phyloP scores from a whole-genome alignment of 257 asterid genomes.

The Nicotiana benthamiana region DNA sequence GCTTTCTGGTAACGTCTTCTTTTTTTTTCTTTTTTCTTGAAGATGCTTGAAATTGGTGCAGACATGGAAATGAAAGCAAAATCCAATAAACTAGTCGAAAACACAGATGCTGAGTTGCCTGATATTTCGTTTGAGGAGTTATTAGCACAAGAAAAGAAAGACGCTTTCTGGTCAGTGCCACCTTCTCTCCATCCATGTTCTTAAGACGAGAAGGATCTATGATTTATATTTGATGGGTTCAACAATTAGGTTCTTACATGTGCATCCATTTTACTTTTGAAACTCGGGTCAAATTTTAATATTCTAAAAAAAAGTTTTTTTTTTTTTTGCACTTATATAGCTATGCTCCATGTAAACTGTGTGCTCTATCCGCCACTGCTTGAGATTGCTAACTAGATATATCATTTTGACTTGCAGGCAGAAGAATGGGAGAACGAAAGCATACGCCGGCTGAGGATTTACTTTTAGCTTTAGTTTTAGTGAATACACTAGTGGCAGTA shows the following conservation, averaged over 20 bases:
- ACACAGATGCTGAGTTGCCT: slow-evolving; percentile 30
- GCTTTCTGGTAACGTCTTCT: neutral
- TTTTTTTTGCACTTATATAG: no score
- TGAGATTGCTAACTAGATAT: neutral
- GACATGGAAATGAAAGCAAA: slow-evolving; percentile 47
- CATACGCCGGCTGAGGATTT: slow-evolving; percentile 28
- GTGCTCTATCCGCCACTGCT: no score
- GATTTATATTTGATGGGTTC: no score
- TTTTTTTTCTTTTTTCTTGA: slow-evolving; percentile 3
- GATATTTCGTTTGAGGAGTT: slow-evolving; percentile 83
- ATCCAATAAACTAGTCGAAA: slow-evolving; percentile 29
- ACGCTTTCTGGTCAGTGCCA: slow-evolving; percentile 53
- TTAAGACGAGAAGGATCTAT: no score
- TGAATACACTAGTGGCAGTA: slow-evolving; percentile 16
- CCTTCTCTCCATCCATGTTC: neutral
- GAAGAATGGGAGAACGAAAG: slow-evolving; percentile 46
- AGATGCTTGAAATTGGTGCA: slow-evolving; percentile 70
- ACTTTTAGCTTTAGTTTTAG: slow-evolving; percentile 9
- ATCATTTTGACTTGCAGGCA: slow-evolving; percentile 45
- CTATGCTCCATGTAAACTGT: no score
- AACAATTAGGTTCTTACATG: no score
- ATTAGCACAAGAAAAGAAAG: slow-evolving; percentile 77
- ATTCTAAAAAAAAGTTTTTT: no score
- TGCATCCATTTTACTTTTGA: no score
- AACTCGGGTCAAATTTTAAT: no score